phyloP scores from a whole-genome alignment of 2,329 filamentous ascomycete species.

The Biscogniauxia marginata region DNA sequence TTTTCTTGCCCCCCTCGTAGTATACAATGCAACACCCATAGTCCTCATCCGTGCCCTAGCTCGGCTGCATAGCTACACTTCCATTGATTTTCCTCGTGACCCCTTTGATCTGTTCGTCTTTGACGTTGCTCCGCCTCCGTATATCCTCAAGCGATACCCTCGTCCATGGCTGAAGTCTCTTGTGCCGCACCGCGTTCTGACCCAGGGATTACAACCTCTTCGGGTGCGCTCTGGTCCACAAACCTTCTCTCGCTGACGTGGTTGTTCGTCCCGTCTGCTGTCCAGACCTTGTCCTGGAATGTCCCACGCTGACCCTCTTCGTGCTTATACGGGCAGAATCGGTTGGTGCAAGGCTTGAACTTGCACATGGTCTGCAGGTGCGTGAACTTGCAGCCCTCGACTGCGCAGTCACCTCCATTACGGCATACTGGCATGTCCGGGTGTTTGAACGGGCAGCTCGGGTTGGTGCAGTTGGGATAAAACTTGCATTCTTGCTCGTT shows the following conservation, averaged over 20 bases:
- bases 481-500: constrained; percentile 85
- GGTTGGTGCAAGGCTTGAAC: constrained; percentile 88
- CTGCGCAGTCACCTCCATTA: constrained; percentile 85
- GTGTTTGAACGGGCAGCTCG: constrained; percentile 84
- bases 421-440: constrained; percentile 83
- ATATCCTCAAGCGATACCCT: constrained; percentile 34
- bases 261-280: constrained; percentile 56
- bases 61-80: constrained; percentile 3
- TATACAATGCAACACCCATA: constrained; percentile 8
- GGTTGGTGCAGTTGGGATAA: constrained; percentile 88
- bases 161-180: constrained; percentile 39
- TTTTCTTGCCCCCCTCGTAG: constrained; percentile 1
- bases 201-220: constrained; percentile 71
- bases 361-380: constrained; percentile 84
- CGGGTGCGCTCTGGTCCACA: constrained; percentile 64
- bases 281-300: constrained; percentile 91
- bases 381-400: constrained; percentile 82
- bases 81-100: background rate
- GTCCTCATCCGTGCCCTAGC: background rate
- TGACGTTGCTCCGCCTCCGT: constrained; percentile 11
- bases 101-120: constrained; percentile 5
- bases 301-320: constrained; percentile 83
- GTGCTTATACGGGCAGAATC: constrained; percentile 85
- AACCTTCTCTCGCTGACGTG: constrained; percentile 91
- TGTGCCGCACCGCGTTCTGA: constrained; percentile 36